Evolutionary conservation across 257 asterid genomes (phyloP).

Genomic region (Nicotiana tabacum): DNA sequence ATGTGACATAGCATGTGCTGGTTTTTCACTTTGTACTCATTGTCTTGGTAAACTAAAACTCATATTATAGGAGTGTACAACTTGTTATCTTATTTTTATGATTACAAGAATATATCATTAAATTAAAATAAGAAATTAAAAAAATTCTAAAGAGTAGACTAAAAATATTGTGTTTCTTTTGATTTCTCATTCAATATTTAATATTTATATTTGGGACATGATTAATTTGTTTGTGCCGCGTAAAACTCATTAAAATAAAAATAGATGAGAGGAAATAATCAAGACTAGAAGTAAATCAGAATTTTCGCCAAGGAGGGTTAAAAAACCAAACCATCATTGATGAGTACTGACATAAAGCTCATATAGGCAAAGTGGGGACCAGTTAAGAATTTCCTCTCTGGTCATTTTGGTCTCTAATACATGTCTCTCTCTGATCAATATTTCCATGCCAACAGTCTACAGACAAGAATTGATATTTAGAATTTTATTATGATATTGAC

Average conservation of each 20-base stretch:
- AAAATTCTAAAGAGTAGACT: too few species aligned
- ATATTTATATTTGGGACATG: too few species aligned
- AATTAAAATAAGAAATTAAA: too few species aligned
- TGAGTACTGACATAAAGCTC: conserved; percentile 20
- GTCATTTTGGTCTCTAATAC: conserved; percentile 4
- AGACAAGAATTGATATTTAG: conserved; percentile 6
- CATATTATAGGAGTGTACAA: too few species aligned
- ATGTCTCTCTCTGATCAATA: conserved; percentile 13
- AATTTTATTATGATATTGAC: conserved; percentile 13
- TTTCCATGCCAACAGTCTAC: conserved; percentile 20
- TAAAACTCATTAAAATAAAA: too few species aligned
- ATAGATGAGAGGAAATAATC: neutral
- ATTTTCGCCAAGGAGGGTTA: neutral
- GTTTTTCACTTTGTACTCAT: conserved; percentile 16
- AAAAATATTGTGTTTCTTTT: too few species aligned
- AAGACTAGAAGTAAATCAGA: neutral
- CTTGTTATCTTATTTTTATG: too few species aligned
- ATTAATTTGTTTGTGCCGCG: too few species aligned
- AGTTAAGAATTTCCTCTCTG: neutral
- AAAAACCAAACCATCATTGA: conserved; percentile 21
- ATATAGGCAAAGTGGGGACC: neutral
- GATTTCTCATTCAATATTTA: too few species aligned
- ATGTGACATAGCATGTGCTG: conserved; percentile 17
- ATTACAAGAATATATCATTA: too few species aligned
- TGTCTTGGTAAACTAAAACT: conserved; percentile 19